phyloP scores from a whole-genome alignment of 192 early-diverging fungal species.

The Fimicolochytrium jonesii region DNA sequence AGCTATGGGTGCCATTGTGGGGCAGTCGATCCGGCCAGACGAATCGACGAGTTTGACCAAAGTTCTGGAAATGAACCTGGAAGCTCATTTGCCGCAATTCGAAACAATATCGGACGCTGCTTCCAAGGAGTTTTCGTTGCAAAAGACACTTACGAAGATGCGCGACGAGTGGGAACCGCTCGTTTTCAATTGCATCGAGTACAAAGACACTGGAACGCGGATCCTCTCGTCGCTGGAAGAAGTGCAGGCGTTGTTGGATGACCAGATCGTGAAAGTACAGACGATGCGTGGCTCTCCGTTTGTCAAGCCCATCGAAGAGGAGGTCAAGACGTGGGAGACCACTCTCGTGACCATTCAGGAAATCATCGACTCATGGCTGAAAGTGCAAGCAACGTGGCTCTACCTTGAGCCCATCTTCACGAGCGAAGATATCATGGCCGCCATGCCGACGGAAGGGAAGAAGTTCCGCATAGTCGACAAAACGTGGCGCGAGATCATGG shows the following conservation, averaged over 20 bases:
- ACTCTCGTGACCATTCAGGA: slow-evolving; percentile 51
- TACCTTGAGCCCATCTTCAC: slow-evolving; percentile 62
- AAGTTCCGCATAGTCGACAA: slow-evolving; percentile 56
- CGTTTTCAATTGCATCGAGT: slow-evolving; percentile 50
- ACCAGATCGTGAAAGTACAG: slow-evolving; percentile 61
- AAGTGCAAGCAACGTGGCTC: slow-evolving; percentile 58
- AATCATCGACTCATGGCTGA: slow-evolving; percentile 59
- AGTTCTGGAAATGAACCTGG: slow-evolving; percentile 48
- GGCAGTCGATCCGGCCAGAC: slow-evolving; percentile 50
- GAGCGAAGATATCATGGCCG: slow-evolving; percentile 56
- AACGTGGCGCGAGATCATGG: slow-evolving; percentile 61
- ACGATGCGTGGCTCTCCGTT: slow-evolving; percentile 58
- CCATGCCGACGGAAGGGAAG: slow-evolving; percentile 56
- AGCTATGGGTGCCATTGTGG: slow-evolving; percentile 49
- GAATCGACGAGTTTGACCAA: slow-evolving; percentile 51
- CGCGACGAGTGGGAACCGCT: slow-evolving; percentile 56
- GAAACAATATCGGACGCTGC: slow-evolving; percentile 56
- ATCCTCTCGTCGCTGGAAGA: slow-evolving; percentile 59
- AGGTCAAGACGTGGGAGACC: slow-evolving; percentile 54
- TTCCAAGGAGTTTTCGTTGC: slow-evolving; percentile 54
- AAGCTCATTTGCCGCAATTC: slow-evolving; percentile 44
- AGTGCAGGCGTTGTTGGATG: slow-evolving; percentile 55
- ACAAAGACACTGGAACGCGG: slow-evolving; percentile 56
- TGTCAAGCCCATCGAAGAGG: slow-evolving; percentile 61
- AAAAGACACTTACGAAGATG: slow-evolving; percentile 56